Base-by-base conservation (phyloP, 1,139 yeast species). In the Magnusiomyces sp. region DNA sequence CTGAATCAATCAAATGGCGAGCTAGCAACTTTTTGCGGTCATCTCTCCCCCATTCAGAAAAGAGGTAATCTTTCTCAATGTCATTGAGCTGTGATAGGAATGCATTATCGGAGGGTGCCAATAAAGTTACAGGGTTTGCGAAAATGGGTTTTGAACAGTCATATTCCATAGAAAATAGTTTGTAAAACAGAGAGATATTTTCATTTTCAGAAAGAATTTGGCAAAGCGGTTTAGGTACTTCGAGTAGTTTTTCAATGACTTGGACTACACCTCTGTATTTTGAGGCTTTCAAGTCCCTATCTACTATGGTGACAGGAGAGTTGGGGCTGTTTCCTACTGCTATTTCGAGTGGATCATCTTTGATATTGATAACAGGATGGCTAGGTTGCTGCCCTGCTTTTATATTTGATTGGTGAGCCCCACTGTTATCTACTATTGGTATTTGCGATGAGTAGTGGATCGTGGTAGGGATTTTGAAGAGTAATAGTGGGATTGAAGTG, bases 211-310 rank as follows among this genome's bases (percentile, higher is more conserved):
- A 59, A 13, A 78, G 54, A 7, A 70, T 59, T 4, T 73, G 72
- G 58, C 83, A 73, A 32, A 77, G 49, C 1, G 71, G 55, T 1
- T 70, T 70, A 41, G 80, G 77, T 1, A 68, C 48, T 0, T 71
- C 70, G 4, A 85, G 59, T 5, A 81, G 60, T 7, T 68, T 60
- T 54, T 82, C 83, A 2, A 87, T 71, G 0, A 88, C 92, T 54
- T 87, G 95, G 6, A 90, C 80, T 29, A 79, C 78, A 0, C 95
- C 83, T 56, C 81, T 72, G 57, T 81, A 86, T 48, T 81, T 79
- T 41, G 77, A 76, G 1, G 95, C 92, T 51, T 70, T 68, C 44
- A 83, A 64, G 61, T 88, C 88, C 0, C 74, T 64, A 34, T 83
- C 88, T 2, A 85, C 76, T 2, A 88, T 74, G 1, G 75, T 71